Evolutionary conservation across 2,329 filamentous ascomycete species (phyloP), one percentile per base, ranked within the genome.

Genomic region (Ophiostoma populinum): DNA sequence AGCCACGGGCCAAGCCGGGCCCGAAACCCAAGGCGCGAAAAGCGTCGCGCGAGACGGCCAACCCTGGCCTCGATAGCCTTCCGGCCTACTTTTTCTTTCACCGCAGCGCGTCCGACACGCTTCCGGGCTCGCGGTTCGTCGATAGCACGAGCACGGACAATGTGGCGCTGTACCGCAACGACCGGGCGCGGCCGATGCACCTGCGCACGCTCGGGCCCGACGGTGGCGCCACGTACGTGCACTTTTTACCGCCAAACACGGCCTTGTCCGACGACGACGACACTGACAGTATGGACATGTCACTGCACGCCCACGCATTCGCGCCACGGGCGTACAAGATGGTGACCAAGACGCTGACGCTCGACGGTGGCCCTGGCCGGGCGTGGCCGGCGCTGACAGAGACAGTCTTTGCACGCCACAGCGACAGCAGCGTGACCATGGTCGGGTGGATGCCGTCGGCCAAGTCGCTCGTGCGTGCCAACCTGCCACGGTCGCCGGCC

Each of bases 391-490:
- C 37, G 6, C 42, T 53, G 4, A 41, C 48, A 27, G 43, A 6
- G 33, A 46, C 9, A 7, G 53, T 56, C 28, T 59, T 64, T 34
- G 54, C 59, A 34, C 40, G 45, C 8, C 41, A 51, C 15, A 49
- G 49, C 21, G 41, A 43, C 3, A 31, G 34, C 13, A 65, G 60
- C 40, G 57, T 63, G 40, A 55, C 56, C 0, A 44, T 63, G 40
- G 42, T 51, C 3, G 62, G 61, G 7, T 61, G 54, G 56, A 55
- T 61, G 50, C 61, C 62, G n/a, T 47, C 51, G 34, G 43, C 43
- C 3, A 46, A 47, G 31, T 55, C 53, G 49, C 54, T 60, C 7
- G 42, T 57, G 25, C 43, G 44, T 12, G 45, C 53, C 25, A 46
- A 49, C 29, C 34, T 59, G 22, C 55, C 56, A 4, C 42, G 39